Percentiles rank a stretch among this genome's conserved stretches.
Conservation (phyloP, 1,284 basidiomycete species). For the Athelia sp. region DNA sequence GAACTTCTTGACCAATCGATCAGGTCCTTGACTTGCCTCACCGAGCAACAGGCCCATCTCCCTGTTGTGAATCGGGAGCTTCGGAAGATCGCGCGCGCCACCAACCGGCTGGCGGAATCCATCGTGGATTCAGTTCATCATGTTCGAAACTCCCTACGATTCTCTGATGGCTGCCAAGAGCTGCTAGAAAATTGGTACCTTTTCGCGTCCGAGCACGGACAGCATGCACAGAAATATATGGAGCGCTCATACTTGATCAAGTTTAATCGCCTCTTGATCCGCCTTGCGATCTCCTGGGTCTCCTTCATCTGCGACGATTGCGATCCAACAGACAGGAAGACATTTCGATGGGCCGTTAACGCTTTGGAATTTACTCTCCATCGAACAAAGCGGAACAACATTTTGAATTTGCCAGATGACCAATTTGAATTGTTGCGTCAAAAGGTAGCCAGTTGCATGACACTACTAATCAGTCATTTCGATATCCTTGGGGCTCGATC, state of each 20-base stretch:
- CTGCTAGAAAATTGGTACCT: constrained; percentile 94
- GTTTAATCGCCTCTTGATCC: constrained; percentile 82
- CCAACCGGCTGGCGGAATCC: constrained; percentile 87
- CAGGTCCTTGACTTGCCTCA: constrained; percentile 54
- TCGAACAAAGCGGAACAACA: constrained; percentile 87
- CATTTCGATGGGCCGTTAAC: constrained; percentile 98
- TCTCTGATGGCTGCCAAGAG: constrained; percentile 73
- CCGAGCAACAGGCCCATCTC: constrained; percentile 90
- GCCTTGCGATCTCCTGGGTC: constrained; percentile 94
- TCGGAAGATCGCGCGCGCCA: constrained; percentile 85
- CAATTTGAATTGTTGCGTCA: constrained; percentile 88
- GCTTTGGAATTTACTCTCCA: constrained; percentile 93
- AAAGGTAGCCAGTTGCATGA: constrained; percentile 96
- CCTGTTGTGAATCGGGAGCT: constrained; percentile 87
- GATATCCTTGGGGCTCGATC: constrained; percentile 95
- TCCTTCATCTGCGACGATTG: constrained; percentile 98
- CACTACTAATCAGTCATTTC: constrained; percentile 93
- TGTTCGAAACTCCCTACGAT: constrained; percentile 66
- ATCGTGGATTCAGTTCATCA: constrained; percentile 89
- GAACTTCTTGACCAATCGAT: constrained; percentile 39
- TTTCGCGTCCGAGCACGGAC: constrained; percentile 94
- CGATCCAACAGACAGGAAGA: constrained; percentile 92
- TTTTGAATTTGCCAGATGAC: constrained; percentile 82
- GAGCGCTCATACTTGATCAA: constrained; percentile 66
- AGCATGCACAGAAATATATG: constrained; percentile 85